A percentile compares a stretch with the other conserved stretches of the same genome.
Conservation (phyloP, 352 stramenopile species). For the Phytophthora pluvialis region DNA sequence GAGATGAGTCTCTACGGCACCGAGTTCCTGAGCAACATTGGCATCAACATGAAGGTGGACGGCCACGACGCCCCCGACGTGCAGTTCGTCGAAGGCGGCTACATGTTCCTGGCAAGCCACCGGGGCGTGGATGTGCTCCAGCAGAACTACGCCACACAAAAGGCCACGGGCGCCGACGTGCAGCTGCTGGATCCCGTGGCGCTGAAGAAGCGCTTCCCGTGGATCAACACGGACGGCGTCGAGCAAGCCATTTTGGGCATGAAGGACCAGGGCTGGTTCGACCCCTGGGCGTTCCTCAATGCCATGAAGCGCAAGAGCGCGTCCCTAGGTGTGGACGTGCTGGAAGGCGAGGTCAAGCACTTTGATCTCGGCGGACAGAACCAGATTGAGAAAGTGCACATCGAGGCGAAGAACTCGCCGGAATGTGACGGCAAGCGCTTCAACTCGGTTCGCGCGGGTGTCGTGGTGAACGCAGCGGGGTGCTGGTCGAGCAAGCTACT, state of each 20-base stretch:
- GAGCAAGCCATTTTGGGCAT: slow-evolving; percentile 65
- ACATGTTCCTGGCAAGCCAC: slow-evolving; percentile 82
- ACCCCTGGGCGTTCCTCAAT: slow-evolving; percentile 80
- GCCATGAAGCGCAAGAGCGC: slow-evolving; percentile 80
- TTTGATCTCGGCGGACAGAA: slow-evolving; percentile 66
- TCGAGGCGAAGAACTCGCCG: slow-evolving; percentile 37
- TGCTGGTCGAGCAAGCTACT: slow-evolving; percentile 76
- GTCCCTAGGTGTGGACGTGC: slow-evolving; percentile 71
- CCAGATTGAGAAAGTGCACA: slow-evolving; percentile 67
- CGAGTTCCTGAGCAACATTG: slow-evolving; percentile 65
- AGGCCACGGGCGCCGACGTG: slow-evolving; percentile 52
- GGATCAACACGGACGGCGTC: slow-evolving; percentile 75
- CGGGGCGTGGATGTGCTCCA: slow-evolving; percentile 61
- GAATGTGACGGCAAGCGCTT: slow-evolving; percentile 32
- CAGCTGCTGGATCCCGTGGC: slow-evolving; percentile 58
- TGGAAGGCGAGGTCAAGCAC: slow-evolving; percentile 72
- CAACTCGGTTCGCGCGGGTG: slow-evolving; percentile 46
- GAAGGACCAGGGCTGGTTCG: slow-evolving; percentile 85
- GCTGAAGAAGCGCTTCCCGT: slow-evolving; percentile 72
- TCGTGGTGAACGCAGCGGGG: slow-evolving; percentile 83
- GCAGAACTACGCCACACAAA: slow-evolving; percentile 61
- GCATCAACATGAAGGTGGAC: slow-evolving; percentile 58
- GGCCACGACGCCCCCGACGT: slow-evolving; percentile 67
- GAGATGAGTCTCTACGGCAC: slow-evolving; percentile 83
- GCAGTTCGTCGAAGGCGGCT: slow-evolving; percentile 82